Evolutionary conservation across 2,329 filamentous ascomycete species (phyloP).

Genomic region (Sporothrix pallida): DNA sequence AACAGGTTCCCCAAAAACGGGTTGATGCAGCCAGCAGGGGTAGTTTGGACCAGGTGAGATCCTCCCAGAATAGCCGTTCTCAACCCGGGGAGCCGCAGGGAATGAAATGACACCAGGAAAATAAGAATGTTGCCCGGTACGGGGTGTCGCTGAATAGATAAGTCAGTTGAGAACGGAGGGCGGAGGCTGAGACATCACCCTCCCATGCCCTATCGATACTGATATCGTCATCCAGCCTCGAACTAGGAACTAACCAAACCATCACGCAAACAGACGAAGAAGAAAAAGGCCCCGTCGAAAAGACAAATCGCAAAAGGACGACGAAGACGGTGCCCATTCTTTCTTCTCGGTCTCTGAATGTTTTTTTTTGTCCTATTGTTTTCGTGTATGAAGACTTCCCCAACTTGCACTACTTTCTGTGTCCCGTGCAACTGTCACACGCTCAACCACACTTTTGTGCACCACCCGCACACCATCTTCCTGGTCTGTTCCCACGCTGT

Average conservation of each 20-base stretch:
- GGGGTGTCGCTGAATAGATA: background rate
- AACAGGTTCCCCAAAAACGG: background rate
- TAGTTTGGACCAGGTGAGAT: background rate
- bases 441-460: background rate
- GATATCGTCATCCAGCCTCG: background rate
- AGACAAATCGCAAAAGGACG: background rate
- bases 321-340: background rate
- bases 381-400: background rate
- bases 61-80: constrained; percentile 12
- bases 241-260: no score
- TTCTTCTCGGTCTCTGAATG: background rate
- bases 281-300: background rate
- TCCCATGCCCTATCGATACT: background rate
- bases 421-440: constrained; percentile 6
- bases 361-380: background rate
- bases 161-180: background rate
- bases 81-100: constrained; percentile 3
- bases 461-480: background rate
- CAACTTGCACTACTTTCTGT: background rate
- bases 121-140: background rate
- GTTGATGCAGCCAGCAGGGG: background rate
- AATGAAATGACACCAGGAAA: background rate
- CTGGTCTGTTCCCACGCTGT: constrained; percentile 3
- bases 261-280: background rate
- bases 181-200: background rate